Evolutionary conservation across 1,284 basidiomycete genomes (phyloP), one percentile per base, ranked within the genome.

Genomic region (Apiotrichum sp.): DNA sequence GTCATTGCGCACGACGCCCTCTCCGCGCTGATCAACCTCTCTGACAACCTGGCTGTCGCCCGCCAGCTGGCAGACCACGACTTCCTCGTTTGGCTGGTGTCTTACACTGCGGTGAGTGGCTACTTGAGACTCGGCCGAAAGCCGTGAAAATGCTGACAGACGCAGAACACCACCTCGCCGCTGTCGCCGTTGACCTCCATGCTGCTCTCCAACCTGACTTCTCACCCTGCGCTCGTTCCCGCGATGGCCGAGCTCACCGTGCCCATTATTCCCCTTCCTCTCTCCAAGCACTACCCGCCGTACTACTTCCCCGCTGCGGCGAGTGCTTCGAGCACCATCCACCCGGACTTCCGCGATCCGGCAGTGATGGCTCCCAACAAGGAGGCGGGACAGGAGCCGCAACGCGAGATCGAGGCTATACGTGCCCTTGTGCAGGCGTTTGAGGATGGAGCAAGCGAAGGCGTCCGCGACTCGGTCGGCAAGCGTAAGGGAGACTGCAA

Each of bases 1-100:
- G 88, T 88, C 55, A 86, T 93, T 47, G 89, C 95, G 0, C 95
- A 98, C 71, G 92, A 97, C 78, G 95, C 95, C 1, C 88, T 98
- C 72, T 86, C 88, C 62, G 91, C 92, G 3, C 80, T 98, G 40
- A 86, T 98, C 73, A 98, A 99, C 77, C 82, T 98, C 42, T 88
- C 91, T 1, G 93, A 96, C 77, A 87, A 87, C 47, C 79, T 88
- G 1, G 76, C 86, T 11, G 81, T 93, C 6, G 80, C 85, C 4
- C 75, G 83, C 3, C 78, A 86, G 40, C 80, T 97, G 8, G 85
- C 85, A 3, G 88, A 96, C 59, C 75, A 81, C 0, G 76, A 82
- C 0, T 98, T 95, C 71, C 77, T 97, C 42, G 78, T 78, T 34
- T 98, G 96, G 70, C 78, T 98, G 35, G 86, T 91, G 1, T 87